These are phyloP conservation scores for Gracilariopsis chorda DNA, from an alignment of 23 red algal genomes.

Conservation along the genomic window DNA sequence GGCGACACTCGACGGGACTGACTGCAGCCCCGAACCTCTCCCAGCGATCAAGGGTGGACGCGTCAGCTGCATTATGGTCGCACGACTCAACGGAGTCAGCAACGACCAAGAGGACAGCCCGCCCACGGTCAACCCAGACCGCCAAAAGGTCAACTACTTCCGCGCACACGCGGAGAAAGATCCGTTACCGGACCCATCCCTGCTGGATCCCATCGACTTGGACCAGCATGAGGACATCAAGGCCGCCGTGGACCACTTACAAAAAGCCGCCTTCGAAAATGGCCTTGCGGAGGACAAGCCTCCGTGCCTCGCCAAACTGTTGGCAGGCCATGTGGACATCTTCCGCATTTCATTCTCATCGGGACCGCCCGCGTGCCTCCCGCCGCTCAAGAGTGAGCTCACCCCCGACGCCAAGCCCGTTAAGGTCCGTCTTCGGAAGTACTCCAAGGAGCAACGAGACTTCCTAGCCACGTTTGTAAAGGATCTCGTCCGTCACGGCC, in stretches of 20 bases:
- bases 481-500: constrained; percentile 14
- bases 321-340: neutral
- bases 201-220: neutral
- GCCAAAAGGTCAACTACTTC: constrained; percentile 17
- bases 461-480: neutral
- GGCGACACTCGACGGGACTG: neutral
- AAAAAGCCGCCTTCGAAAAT: neutral
- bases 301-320: neutral
- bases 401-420: constrained; percentile 1
- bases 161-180: neutral
- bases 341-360: constrained; percentile 48
- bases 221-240: constrained; percentile 1
- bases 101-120: neutral
- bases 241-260: neutral
- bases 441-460: constrained; percentile 26
- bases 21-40: neutral
- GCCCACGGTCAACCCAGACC: neutral
- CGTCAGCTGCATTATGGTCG: neutral
- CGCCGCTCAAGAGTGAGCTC: neutral
- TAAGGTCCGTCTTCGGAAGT: constrained; percentile 44
- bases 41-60: neutral
- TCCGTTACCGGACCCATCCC: constrained; percentile 23
- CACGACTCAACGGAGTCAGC: neutral
- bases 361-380: neutral
- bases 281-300: neutral